Percentiles rank a stretch among this genome's conserved stretches.
Conservation (phyloP, 163 green algal species). For the Coccomyxa subellipsoidea region DNA sequence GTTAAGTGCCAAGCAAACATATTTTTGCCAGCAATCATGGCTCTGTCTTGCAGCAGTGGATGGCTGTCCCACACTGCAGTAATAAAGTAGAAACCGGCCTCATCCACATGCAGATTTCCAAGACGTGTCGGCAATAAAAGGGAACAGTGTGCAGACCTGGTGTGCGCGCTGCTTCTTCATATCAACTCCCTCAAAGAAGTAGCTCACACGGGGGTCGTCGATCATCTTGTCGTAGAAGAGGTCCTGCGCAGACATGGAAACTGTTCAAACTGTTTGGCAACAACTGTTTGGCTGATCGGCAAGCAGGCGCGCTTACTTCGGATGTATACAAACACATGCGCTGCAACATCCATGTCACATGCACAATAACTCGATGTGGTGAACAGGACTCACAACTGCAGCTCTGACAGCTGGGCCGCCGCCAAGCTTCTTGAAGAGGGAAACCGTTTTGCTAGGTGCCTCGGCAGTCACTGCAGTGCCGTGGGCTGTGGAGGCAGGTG, state of each 20-base stretch:
- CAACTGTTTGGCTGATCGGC: too few species aligned
- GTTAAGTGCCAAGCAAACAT: too few species aligned
- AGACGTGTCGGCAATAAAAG: background rate
- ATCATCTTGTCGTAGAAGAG: background rate
- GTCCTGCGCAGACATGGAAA: background rate
- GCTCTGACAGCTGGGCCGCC: background rate
- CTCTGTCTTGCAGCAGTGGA: too few species aligned
- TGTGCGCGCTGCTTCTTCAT: background rate
- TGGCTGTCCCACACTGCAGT: background rate
- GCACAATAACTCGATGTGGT: background rate
- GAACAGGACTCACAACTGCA: background rate
- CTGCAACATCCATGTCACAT: too few species aligned
- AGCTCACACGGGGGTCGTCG: background rate
- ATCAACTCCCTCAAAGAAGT: background rate
- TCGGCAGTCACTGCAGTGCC: too few species aligned
- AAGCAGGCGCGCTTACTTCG: too few species aligned
- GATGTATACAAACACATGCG: too few species aligned
- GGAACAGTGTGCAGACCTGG: background rate
- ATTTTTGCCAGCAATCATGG: too few species aligned
- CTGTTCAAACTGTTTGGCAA: too few species aligned
- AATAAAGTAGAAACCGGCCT: too few species aligned
- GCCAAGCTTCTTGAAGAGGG: background rate
- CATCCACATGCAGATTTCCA: too few species aligned
- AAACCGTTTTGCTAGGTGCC: background rate
- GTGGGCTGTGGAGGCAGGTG: too few species aligned